Evolutionary conservation across 805 yeast species (phyloP).

Genomic region (Millerozyma acaciae): DNA sequence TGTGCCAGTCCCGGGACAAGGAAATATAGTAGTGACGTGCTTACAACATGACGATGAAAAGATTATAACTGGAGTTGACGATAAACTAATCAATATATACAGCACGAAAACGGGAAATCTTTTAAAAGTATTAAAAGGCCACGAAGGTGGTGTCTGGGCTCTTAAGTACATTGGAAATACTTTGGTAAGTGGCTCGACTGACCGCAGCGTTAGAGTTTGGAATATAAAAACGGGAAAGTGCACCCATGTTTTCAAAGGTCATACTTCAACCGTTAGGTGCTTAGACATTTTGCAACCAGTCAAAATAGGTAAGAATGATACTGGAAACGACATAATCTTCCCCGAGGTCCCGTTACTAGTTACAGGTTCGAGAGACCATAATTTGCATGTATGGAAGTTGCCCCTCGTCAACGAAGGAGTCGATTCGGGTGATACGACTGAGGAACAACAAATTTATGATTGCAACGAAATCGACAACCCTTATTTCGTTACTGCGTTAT

Average conservation of each 20-base stretch:
- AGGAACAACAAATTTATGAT: conserved; percentile 29
- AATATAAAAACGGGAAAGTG: conserved; percentile 79
- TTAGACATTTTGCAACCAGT: conserved; percentile 75
- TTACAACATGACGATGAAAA: conserved; percentile 87
- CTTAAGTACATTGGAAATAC: conserved; percentile 80
- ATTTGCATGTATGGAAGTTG: conserved; percentile 46
- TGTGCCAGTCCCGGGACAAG: conserved; percentile 48
- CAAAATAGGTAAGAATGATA: conserved; percentile 56
- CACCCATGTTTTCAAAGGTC: conserved; percentile 89
- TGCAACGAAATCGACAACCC: conserved; percentile 48
- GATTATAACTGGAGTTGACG: conserved; percentile 91
- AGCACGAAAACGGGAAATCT: conserved; percentile 70
- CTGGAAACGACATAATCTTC: conserved; percentile 51
- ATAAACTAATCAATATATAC: conserved; percentile 74
- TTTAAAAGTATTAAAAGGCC: conserved; percentile 67
- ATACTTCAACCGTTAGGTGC: conserved; percentile 89
- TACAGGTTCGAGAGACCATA: conserved; percentile 44
- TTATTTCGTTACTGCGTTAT: conserved; percentile 61
- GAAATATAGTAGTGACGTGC: conserved; percentile 86
- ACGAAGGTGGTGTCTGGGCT: conserved; percentile 99
- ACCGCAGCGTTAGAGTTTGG: conserved; percentile 93
- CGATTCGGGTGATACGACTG: conserved; percentile 31
- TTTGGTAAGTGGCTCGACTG: conserved; percentile 91
- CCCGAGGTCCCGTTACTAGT: conserved; percentile 66
- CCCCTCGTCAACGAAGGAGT: conserved; percentile 48